phyloP scores from a whole-genome alignment of 2,329 filamentous ascomycete species.

The Aspergillus fumigatiaffinis region DNA sequence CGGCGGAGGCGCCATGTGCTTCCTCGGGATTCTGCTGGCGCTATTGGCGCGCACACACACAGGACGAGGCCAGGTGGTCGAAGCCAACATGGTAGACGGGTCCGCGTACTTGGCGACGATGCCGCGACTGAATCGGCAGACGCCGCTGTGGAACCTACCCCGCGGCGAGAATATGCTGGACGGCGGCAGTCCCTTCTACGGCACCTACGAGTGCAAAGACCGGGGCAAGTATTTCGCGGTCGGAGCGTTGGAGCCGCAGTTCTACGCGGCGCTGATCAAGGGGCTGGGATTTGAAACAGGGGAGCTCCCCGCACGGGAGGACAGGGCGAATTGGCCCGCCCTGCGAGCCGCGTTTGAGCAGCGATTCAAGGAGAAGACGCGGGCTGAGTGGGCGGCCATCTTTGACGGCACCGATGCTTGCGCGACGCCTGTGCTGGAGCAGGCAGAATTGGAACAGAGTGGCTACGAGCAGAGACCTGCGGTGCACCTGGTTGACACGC shows the following conservation, averaged over 20 bases:
- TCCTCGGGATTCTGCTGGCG: conserved; percentile 78
- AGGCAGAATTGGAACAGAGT: conserved; percentile 63
- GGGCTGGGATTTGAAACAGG: conserved; percentile 58
- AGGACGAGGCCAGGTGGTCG: conserved; percentile 79
- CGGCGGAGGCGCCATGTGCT: conserved; percentile 77
- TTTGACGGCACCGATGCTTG: conserved; percentile 93
- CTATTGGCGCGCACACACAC: conserved; percentile 61
- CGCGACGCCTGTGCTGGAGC: conserved; percentile 79
- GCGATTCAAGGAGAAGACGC: conserved; percentile 65
- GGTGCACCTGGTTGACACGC: conserved; percentile 60
- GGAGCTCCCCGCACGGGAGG: conserved; percentile 48
- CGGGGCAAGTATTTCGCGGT: conserved; percentile 72
- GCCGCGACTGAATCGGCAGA: conserved; percentile 64
- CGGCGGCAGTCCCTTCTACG: conserved; percentile 82
- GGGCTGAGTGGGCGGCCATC: conserved; percentile 75
- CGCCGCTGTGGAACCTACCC: conserved; percentile 56
- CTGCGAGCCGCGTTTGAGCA: conserved; percentile 59
- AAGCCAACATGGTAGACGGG: conserved; percentile 97
- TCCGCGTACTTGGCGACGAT: conserved; percentile 74
- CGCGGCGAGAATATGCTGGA: conserved; percentile 78
- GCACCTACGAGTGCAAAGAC: conserved; percentile 81
- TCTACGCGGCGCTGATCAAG: conserved; percentile 66
- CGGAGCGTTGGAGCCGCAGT: conserved; percentile 85
- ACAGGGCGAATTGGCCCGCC: conserved; percentile 64
- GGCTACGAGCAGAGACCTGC: conserved; percentile 47